Evolutionary conservation across 768 basidiomycete species (phyloP).

Genomic region (Russula virescens): DNA sequence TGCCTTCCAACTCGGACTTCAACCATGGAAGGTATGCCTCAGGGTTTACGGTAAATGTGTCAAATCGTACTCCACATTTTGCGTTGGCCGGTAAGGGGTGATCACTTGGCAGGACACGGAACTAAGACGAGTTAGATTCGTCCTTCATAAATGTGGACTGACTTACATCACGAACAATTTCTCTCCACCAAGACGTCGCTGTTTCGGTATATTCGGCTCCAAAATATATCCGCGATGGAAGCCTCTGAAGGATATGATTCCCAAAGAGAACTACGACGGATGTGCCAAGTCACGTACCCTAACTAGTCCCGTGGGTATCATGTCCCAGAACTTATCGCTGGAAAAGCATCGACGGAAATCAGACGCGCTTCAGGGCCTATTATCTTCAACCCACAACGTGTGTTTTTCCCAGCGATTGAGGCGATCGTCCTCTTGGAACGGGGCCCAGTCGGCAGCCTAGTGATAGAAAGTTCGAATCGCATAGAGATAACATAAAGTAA

Average conservation of each 20-base stretch:
- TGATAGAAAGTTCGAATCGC: not conserved
- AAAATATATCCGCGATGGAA: slow-evolving; percentile 36
- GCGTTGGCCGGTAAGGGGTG: slow-evolving; percentile 34
- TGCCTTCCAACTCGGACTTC: slow-evolving; percentile 34
- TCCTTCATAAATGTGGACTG: not conserved
- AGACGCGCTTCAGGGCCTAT: not conserved
- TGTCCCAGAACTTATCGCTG: slow-evolving; percentile 44
- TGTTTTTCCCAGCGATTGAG: slow-evolving; percentile 35
- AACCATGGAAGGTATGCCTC: slow-evolving; percentile 48
- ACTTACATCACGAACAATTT: slow-evolving; percentile 38
- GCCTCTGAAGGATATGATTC: slow-evolving; percentile 27
- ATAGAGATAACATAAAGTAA: not conserved
- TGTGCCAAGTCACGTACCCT: slow-evolving; percentile 29
- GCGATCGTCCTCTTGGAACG: slow-evolving; percentile 34
- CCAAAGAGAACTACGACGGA: not conserved
- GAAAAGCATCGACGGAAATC: not conserved
- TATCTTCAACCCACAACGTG: slow-evolving; percentile 36
- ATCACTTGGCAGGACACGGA: slow-evolving; percentile 28
- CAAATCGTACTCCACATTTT: slow-evolving; percentile 38
- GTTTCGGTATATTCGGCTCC: slow-evolving; percentile 24
- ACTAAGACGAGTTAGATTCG: not conserved
- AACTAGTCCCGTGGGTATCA: slow-evolving; percentile 41
- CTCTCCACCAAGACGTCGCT: slow-evolving; percentile 34
- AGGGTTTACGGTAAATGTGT: slow-evolving; percentile 46
- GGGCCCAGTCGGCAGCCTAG: slow-evolving; percentile 46